Evolutionary conservation across 2,329 filamentous ascomycete species (phyloP).

Genomic region (Penicillium nordicum): DNA sequence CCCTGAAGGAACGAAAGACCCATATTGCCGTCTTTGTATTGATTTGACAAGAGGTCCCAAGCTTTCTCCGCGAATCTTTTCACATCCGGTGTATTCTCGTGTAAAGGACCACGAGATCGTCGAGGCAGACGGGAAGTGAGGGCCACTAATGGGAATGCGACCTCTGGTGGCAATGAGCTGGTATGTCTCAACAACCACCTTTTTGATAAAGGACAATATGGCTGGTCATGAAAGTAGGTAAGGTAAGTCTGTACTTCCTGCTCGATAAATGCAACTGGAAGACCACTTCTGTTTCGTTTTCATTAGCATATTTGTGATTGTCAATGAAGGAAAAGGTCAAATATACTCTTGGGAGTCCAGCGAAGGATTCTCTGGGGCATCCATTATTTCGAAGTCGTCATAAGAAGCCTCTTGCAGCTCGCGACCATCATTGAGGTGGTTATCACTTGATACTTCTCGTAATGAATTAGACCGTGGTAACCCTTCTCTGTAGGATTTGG

Average conservation of each 20-base stretch:
- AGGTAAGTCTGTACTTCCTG: constrained; percentile 22
- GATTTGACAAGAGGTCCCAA: constrained; percentile 21
- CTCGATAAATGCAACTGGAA: constrained; percentile 11
- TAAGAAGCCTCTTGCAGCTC: not conserved
- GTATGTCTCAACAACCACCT: constrained; percentile 17
- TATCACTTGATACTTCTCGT: not conserved
- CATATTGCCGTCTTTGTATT: constrained; percentile 14
- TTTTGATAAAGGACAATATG: constrained; percentile 23
- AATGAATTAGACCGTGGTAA: constrained; percentile 5
- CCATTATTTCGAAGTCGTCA: not conserved
- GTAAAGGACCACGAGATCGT: constrained; percentile 1
- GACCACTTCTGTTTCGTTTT: not conserved
- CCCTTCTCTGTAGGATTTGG: constrained; percentile 5
- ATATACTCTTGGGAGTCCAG: not conserved
- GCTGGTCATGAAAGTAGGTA: constrained; percentile 25
- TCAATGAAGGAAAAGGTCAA: not conserved
- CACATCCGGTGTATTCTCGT: not conserved
- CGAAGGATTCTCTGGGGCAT: not conserved
- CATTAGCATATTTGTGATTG: not conserved
- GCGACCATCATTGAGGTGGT: not conserved
- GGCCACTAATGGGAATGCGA: constrained; percentile 22
- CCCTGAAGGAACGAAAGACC: constrained; percentile 24
- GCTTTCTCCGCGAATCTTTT: constrained; percentile 16
- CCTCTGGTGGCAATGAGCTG: constrained; percentile 15
- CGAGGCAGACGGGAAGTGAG: constrained; percentile 21